Conservation (phyloP, 768 basidiomycete genomes). For the Lactifluus rugatus region DNA sequence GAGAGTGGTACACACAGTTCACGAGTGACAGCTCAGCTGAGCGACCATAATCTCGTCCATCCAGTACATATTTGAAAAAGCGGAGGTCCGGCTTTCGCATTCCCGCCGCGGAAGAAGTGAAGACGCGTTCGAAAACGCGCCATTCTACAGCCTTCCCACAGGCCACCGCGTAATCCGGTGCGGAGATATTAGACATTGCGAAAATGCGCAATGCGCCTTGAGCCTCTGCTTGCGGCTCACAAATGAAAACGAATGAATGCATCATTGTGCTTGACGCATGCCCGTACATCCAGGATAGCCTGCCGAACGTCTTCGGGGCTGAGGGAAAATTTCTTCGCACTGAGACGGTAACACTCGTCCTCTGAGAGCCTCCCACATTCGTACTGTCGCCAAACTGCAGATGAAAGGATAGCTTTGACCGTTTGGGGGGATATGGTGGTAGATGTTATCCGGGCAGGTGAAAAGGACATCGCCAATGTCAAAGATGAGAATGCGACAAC, state of each 20-base stretch:
- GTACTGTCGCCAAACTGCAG: conserved; percentile 42
- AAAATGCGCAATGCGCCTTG: conserved; percentile 33
- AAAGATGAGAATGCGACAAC: conserved; percentile 32
- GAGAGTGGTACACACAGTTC: conserved; percentile 29
- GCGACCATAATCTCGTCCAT: conserved; percentile 33
- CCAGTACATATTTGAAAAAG: conserved; percentile 42
- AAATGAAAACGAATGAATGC: conserved; percentile 38
- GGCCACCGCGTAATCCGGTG: conserved; percentile 40
- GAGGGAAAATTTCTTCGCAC: conserved; percentile 34
- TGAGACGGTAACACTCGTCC: conserved; percentile 34
- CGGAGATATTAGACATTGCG: conserved; percentile 53
- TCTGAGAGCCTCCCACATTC: conserved; percentile 38
- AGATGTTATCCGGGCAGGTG: conserved; percentile 36
- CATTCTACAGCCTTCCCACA: conserved; percentile 39
- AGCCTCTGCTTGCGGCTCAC: conserved; percentile 34
- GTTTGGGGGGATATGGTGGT: conserved; percentile 34
- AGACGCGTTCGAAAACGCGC: conserved; percentile 40
- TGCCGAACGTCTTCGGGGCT: conserved; percentile 31
- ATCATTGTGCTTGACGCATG: conserved; percentile 37
- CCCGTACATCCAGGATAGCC: conserved; percentile 40
- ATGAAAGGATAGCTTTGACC: conserved; percentile 34
- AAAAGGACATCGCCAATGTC: conserved; percentile 49
- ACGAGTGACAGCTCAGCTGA: conserved; percentile 42
- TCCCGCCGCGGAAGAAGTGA: conserved; percentile 41
- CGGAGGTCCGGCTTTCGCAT: conserved; percentile 49